Percentiles rank a stretch among this genome's conserved stretches.
These are phyloP conservation scores for Gliomastix tumulicola DNA, from an alignment of 2,329 filamentous ascomycete genomes.

Conservation along the genomic window DNA sequence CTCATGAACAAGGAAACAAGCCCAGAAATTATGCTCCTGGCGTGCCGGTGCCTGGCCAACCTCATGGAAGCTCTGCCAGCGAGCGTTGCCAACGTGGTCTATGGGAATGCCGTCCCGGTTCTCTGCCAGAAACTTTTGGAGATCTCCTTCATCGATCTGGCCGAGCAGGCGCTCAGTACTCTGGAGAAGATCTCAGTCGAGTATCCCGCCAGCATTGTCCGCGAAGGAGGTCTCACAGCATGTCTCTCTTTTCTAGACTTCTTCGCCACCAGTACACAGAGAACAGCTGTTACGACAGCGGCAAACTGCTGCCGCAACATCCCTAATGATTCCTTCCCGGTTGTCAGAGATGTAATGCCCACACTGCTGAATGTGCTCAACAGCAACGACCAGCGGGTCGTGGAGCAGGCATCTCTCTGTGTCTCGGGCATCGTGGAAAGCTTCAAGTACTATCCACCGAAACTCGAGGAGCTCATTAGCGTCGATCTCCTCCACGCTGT, in stretches of 20 bases:
- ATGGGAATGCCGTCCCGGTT: constrained; percentile 91
- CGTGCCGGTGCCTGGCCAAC: constrained; percentile 92
- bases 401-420: constrained; percentile 93
- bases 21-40: constrained; percentile 93
- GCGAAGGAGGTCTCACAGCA: constrained; percentile 91
- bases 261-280: constrained; percentile 93
- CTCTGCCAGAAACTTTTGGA: constrained; percentile 92
- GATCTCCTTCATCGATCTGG: constrained; percentile 94
- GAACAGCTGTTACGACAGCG: constrained; percentile 92
- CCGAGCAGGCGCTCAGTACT: constrained; percentile 93
- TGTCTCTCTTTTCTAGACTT: constrained; percentile 95
- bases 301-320: constrained; percentile 98
- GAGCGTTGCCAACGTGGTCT: constrained; percentile 91
- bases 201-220: constrained; percentile 90
- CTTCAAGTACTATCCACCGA: constrained; percentile 81
- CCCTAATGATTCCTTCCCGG: constrained; percentile 84
- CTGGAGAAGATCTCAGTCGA: constrained; percentile 96
- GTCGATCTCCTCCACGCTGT: constrained; percentile 80
- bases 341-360: constrained; percentile 93
- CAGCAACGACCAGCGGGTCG: constrained; percentile 92
- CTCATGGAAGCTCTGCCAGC: constrained; percentile 94
- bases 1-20: constrained; percentile 96
- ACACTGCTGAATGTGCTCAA: constrained; percentile 83
- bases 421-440: constrained; percentile 95
- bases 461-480: constrained; percentile 88